Conservation (phyloP, 2,329 filamentous ascomycete genomes). For the Pseudohalonectria lignicola region DNA sequence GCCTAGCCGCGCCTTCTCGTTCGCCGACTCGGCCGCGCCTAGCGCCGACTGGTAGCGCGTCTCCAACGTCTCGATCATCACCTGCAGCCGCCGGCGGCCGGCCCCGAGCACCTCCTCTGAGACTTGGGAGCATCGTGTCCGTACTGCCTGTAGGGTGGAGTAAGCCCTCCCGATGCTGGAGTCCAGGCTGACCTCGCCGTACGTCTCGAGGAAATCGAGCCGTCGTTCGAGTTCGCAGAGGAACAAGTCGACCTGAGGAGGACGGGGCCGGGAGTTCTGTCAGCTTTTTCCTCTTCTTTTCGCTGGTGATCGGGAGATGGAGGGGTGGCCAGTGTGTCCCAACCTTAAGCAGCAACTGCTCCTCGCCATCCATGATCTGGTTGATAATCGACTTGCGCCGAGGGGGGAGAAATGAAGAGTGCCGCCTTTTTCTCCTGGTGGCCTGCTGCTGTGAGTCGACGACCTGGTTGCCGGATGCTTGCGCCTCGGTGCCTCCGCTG, state of each 20-base stretch:
- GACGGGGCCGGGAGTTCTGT: too few species aligned
- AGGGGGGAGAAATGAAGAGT: slow-evolving; percentile 44
- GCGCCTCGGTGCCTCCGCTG: slow-evolving; percentile 22
- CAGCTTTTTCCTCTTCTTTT: too few species aligned
- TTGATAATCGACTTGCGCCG: slow-evolving; percentile 48
- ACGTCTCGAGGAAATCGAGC: slow-evolving; percentile 79
- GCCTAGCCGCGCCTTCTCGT: slow-evolving; percentile 83
- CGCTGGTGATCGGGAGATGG: too few species aligned
- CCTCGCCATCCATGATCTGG: slow-evolving; percentile 51
- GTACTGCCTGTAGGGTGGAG: slow-evolving; percentile 73
- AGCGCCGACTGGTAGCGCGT: slow-evolving; percentile 77
- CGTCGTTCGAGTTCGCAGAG: slow-evolving; percentile 77
- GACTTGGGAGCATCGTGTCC: slow-evolving; percentile 78
- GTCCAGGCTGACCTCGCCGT: slow-evolving; percentile 75
- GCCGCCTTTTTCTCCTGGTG: slow-evolving; percentile 30
- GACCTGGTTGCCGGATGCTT: slow-evolving; percentile 28
- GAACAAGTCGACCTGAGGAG: slow-evolving; percentile 59
- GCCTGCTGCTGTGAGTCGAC: slow-evolving; percentile 18
- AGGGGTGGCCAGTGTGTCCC: too few species aligned
- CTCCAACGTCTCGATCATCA: slow-evolving; percentile 90
- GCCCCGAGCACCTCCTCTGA: slow-evolving; percentile 85
- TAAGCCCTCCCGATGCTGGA: slow-evolving; percentile 77
- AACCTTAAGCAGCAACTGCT: slow-evolving; percentile 48
- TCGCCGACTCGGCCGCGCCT: slow-evolving; percentile 72
- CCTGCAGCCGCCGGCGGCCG: slow-evolving; percentile 69